phyloP scores from a whole-genome alignment of 2,329 filamentous ascomycete species.

The Amphichorda felina region DNA sequence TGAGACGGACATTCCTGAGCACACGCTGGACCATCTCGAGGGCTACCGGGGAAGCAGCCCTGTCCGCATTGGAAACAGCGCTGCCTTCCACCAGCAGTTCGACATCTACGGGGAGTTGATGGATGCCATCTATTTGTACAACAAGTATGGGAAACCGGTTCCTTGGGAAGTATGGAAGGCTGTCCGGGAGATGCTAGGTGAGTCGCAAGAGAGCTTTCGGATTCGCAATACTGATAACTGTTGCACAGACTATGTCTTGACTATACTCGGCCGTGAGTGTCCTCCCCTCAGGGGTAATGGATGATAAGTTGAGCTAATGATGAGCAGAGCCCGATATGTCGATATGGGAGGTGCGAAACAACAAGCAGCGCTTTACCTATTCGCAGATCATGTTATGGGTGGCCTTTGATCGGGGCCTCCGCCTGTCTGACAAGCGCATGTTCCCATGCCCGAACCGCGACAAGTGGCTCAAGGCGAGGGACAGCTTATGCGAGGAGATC shows the following conservation, averaged over 20 bases:
- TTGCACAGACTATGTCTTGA: constrained; percentile 52
- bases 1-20: constrained; percentile 61
- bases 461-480: constrained; percentile 55
- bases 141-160: constrained; percentile 67
- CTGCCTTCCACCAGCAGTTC: constrained; percentile 64
- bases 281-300: neutral
- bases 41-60: constrained; percentile 61
- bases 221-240: neutral
- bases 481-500: constrained; percentile 60
- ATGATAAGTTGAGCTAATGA: neutral
- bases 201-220: constrained; percentile 4
- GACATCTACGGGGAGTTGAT: constrained; percentile 73
- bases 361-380: constrained; percentile 68
- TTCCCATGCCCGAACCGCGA: constrained; percentile 60
- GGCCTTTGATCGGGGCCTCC: constrained; percentile 62
- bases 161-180: constrained; percentile 67
- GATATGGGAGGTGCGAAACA: constrained; percentile 70
- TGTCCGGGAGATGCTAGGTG: constrained; percentile 53
- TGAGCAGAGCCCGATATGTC: constrained; percentile 62
- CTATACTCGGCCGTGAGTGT: constrained; percentile 43
- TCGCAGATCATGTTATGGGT: constrained; percentile 82
- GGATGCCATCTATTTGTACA: constrained; percentile 67
- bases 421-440: constrained; percentile 62
- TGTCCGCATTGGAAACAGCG: constrained; percentile 67
- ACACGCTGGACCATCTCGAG: constrained; percentile 56